phyloP scores from a whole-genome alignment of 805 yeast genomes.

The Candida lessepsii region DNA sequence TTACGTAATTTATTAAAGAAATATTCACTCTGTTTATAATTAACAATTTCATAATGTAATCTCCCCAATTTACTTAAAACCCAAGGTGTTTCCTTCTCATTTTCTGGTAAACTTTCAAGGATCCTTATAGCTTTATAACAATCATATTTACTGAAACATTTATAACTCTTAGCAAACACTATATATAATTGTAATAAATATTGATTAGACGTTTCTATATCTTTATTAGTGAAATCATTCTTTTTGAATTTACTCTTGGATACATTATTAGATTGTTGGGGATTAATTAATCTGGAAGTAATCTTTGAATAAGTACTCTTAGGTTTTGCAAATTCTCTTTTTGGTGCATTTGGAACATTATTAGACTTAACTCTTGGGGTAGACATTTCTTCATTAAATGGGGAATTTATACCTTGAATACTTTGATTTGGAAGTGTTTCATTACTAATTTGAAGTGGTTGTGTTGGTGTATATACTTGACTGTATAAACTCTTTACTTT shows the following conservation, averaged over 20 bases:
- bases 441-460: conserved; percentile 2
- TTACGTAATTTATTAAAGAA: conserved; percentile 62
- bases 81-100: conserved; percentile 75
- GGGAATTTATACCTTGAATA: neutral
- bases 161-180: conserved; percentile 58
- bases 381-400: conserved; percentile 19
- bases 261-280: too few species aligned
- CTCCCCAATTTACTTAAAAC: conserved; percentile 78
- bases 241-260: conserved; percentile 19
- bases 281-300: conserved; percentile 48
- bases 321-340: conserved; percentile 26
- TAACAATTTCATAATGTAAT: conserved; percentile 81
- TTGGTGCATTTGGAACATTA: conserved; percentile 38
- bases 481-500: conserved; percentile 49
- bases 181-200: conserved; percentile 49
- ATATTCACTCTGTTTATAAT: conserved; percentile 71
- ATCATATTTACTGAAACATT: conserved; percentile 63
- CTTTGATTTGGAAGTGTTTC: neutral
- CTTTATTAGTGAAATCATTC: conserved; percentile 17
- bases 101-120: conserved; percentile 60
- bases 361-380: conserved; percentile 28
- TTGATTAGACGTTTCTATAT: conserved; percentile 35
- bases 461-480: conserved; percentile 1
- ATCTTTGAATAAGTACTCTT: conserved; percentile 44
- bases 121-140: conserved; percentile 76